These are phyloP conservation scores for Papiliotrema laurentii DNA, from an alignment of 1,284 basidiomycete species.

Conservation along the genomic window DNA sequence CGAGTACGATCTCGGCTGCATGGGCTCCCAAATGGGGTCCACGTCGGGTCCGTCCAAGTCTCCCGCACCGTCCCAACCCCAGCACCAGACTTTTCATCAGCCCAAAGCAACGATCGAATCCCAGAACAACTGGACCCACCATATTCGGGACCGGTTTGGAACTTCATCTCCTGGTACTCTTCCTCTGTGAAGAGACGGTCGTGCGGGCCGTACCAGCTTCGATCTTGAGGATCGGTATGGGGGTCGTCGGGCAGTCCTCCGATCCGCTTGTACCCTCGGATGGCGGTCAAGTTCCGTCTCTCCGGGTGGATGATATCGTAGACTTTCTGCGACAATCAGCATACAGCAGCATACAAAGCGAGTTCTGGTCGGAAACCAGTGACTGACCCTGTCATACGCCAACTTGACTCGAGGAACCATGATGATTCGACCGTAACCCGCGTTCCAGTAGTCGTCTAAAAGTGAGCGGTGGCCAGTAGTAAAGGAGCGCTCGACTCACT, in stretches of 20 bases:
- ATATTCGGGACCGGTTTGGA: slow-evolving; percentile 74
- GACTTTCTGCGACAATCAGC: slow-evolving; percentile 59
- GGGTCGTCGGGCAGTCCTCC: slow-evolving; percentile 92
- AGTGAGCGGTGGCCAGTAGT: not conserved
- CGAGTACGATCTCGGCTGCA: slow-evolving; percentile 63
- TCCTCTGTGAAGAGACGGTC: slow-evolving; percentile 85
- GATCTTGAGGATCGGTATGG: slow-evolving; percentile 86
- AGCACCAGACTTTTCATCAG: slow-evolving; percentile 80
- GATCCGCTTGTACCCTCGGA: slow-evolving; percentile 81
- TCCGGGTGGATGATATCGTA: slow-evolving; percentile 87
- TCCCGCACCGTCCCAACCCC: slow-evolving; percentile 97
- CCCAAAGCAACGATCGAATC: not conserved
- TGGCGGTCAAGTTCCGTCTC: slow-evolving; percentile 83
- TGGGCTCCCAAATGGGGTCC: slow-evolving; percentile 88
- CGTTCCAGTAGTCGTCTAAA: slow-evolving; percentile 69
- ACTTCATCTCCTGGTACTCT: slow-evolving; percentile 69
- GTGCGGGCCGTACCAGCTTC: slow-evolving; percentile 88
- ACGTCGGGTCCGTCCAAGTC: slow-evolving; percentile 88
- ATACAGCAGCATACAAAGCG: not conserved
- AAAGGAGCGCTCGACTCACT: slow-evolving; percentile 56
- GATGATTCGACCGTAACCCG: slow-evolving; percentile 87
- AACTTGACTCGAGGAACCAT: slow-evolving; percentile 95
- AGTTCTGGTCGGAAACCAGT: not conserved
- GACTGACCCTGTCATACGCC: slow-evolving; percentile 78
- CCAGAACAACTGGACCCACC: slow-evolving; percentile 56